Conservation (phyloP, 352 stramenopile species). For the Phytophthora vignae region DNA sequence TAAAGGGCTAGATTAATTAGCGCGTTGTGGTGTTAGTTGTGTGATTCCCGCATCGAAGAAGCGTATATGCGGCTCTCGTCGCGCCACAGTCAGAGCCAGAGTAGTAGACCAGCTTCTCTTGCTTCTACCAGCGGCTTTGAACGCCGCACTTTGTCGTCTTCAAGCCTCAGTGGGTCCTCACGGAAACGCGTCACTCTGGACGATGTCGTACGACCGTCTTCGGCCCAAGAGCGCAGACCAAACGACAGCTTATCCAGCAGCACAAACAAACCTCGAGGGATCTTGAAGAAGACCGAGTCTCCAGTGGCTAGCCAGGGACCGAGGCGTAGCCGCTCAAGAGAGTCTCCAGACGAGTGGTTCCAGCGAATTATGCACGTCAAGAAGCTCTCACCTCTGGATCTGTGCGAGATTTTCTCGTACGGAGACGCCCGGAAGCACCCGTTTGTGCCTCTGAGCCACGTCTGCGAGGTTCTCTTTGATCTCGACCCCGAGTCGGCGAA, state of each 20-base stretch:
- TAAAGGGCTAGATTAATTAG: no score
- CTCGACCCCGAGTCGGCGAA: slow-evolving; percentile 39
- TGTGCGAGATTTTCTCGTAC: slow-evolving; percentile 65
- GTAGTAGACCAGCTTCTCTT: not conserved
- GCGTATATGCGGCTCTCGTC: slow-evolving; percentile 26
- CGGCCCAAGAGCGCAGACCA: slow-evolving; percentile 14
- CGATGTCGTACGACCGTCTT: slow-evolving; percentile 21
- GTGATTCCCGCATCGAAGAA: slow-evolving; percentile 33
- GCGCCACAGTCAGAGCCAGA: not conserved
- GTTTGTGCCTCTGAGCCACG: slow-evolving; percentile 51
- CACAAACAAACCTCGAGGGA: slow-evolving; percentile 12
- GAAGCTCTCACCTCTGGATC: slow-evolving; percentile 58
- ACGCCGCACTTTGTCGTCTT: slow-evolving; percentile 8
- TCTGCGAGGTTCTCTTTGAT: slow-evolving; percentile 68
- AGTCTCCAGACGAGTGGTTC: slow-evolving; percentile 62
- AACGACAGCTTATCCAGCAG: not conserved
- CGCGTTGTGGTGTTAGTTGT: slow-evolving; percentile 14
- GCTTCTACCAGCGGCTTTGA: not conserved
- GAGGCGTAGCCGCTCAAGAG: not conserved
- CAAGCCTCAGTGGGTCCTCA: slow-evolving; percentile 10
- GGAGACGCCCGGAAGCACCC: slow-evolving; percentile 48
- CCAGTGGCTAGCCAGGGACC: not conserved
- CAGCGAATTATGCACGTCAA: slow-evolving; percentile 54
- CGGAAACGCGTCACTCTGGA: slow-evolving; percentile 5
- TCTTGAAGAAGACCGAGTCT: slow-evolving; percentile 30